phyloP scores from a whole-genome alignment of 2,329 filamentous ascomycete species.

The Clarireedia paspali region DNA sequence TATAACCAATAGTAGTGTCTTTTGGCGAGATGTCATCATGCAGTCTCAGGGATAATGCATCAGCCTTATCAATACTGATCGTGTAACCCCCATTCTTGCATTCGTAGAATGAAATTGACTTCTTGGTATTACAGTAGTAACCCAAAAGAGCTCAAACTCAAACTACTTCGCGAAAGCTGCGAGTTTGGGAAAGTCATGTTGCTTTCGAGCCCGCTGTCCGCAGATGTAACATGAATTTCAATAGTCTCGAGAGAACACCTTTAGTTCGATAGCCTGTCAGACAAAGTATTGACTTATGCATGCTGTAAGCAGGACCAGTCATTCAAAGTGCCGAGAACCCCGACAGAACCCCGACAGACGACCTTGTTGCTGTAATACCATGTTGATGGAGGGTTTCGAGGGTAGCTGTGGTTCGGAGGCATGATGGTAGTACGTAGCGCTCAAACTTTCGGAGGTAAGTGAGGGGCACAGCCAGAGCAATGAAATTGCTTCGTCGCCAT shows the following conservation, averaged over 20 bases:
- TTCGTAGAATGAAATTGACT: too few relatives aligned
- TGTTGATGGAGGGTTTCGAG: too few relatives aligned
- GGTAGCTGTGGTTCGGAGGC: background rate
- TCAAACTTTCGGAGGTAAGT: too few relatives aligned
- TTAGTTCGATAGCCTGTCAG: background rate
- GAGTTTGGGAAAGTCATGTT: too few relatives aligned
- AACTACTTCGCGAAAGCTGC: too few relatives aligned
- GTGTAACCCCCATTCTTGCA: background rate
- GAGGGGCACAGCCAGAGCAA: too few relatives aligned
- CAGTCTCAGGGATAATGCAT: slow-evolving; percentile 4
- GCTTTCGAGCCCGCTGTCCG: background rate
- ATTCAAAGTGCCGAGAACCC: background rate
- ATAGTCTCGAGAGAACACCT: background rate
- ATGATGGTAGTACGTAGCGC: too few relatives aligned
- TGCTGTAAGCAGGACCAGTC: background rate
- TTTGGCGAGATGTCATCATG: slow-evolving; percentile 1
- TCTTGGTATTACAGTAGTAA: too few relatives aligned
- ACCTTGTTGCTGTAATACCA: too few relatives aligned
- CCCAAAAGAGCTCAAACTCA: too few relatives aligned
- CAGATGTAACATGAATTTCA: background rate
- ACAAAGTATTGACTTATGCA: background rate
- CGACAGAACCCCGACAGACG: too few relatives aligned
- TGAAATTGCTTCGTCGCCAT: too few relatives aligned
- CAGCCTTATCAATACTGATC: slow-evolving; percentile 3
- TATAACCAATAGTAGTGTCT: background rate